Base-by-base conservation (phyloP, 2,329 filamentous ascomycete genomes). In the Penicillium sp. region DNA sequence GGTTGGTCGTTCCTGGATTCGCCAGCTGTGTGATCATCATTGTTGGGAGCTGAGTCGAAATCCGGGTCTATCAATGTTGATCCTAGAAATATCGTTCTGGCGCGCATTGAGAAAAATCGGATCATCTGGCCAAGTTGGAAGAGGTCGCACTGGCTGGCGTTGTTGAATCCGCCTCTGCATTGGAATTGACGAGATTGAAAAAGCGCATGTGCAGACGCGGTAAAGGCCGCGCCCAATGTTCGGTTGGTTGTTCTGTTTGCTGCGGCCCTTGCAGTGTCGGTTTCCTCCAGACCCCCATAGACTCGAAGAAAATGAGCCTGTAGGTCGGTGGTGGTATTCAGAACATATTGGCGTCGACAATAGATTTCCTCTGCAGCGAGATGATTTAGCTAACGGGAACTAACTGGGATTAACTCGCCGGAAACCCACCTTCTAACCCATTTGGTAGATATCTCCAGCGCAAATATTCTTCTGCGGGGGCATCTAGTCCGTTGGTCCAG, bases 71-170 rank as follows among this genome's bases (percentile, higher is more conserved):
- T 65, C 19, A 77, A 49, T 5, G 65, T 75, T 16, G 75, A 77
- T 43, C 74, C 74, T n/a, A 79, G 41, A 36, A 75, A 74, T 36
- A 78, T 67, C 0, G 74, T 78, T 47, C 72, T 76, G 34, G 75
- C 71, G 34, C 75, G 71, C 33, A 75, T 59, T 5, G 71, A 61
- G 40, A 79, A 77, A 58, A 78, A 79, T 10, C 75, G 73, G 21
- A 72, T 68, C 68, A 78, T 78, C 60, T 78, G 75, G 13, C 77
- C 77, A 0, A 78, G 65, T 43, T 79, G 76, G 55, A 78, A 79
- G 5, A 73, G 68, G 55, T 79, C 76, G 56, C 77, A 79, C 53
- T 74, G 71, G 43, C 68, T 72, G 7, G 75, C 76, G 41, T 78
- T 77, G 43, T 66, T 72, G 55, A 76, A 72, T 11, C 70, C 75